Evolutionary conservation across 768 basidiomycete species (phyloP), one percentile per base, ranked within the genome.

Genomic region (Tephrocybe sp.): DNA sequence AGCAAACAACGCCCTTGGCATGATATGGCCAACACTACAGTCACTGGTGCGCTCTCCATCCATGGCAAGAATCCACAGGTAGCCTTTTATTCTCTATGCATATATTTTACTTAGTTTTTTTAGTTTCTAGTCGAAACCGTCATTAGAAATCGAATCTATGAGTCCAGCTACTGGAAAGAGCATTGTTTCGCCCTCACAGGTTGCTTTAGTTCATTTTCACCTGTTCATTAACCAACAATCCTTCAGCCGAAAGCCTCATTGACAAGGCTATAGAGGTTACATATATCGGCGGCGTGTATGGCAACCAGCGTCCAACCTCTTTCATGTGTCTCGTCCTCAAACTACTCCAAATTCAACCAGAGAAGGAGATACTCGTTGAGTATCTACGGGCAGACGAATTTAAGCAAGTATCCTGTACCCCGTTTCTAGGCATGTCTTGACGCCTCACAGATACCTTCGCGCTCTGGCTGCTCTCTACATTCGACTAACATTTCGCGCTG

Each of bases 1-100:
- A n/a, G 44, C 53, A 62, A 61, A 58, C 48, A 55, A 53, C 32
- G 31, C 24, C 40, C 42, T 58, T 46, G 44, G 35, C 44, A n/a
- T n/a, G n/a, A n/a, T n/a, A 96, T 97, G 93, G 92, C 93, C 36
- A 96, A 94, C 66, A 92, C 92, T 25, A 95, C 94, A n/a, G 76
- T 93, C 51, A 76, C 78, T 44, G 93, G 93, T 21, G 92, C 94
- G 18, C 74, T 76, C 36, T 83, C 92, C n/a, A 88, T 98, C 59
- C 96, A 98, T 63, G 96, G 96, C 43, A 89, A 93, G 60, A 98
- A 98, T 70, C 95, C 95, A 9, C 95, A 98, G 79, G 95, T 94
- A 44, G 61, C 35, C 12, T 12, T 32, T 12, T 19, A 18, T 15
- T 34, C 26, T 19, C 16, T n/a, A 21, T 31, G 6, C 41, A 32